Percentiles rank a stretch among this genome's conserved stretches.
Evolutionary conservation across 208 protist species (phyloP).

Genomic region (Trypanosoma brucei): DNA sequence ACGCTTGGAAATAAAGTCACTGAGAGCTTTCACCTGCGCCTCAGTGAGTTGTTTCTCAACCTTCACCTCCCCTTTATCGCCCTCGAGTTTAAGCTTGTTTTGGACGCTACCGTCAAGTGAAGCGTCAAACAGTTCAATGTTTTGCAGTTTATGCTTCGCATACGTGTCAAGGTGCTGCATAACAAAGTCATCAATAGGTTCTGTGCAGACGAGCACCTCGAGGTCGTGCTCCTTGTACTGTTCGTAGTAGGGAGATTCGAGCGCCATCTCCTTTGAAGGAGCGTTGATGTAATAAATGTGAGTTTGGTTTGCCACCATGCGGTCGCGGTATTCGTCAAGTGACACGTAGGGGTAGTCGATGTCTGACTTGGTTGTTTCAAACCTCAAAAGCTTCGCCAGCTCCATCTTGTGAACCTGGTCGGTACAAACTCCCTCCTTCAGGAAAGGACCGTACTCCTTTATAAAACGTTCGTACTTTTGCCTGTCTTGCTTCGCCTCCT

Average conservation of each 20-base stretch:
- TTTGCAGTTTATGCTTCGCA: constrained; percentile 92
- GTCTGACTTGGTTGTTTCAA: constrained; percentile 82
- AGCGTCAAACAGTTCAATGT: constrained; percentile 90
- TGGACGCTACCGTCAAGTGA: constrained; percentile 85
- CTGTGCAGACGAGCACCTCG: constrained; percentile 93
- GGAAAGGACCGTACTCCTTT: constrained; percentile 90
- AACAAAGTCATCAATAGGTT: constrained; percentile 95
- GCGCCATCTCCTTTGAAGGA: constrained; percentile 83
- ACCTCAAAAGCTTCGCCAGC: constrained; percentile 91
- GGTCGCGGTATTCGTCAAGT: constrained; percentile 94
- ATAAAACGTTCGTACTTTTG: constrained; percentile 92
- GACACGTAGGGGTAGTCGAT: constrained; percentile 79
- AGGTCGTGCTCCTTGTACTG: constrained; percentile 93
- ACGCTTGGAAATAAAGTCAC: constrained; percentile 85
- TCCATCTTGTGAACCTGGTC: constrained; percentile 94
- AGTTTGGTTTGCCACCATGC: constrained; percentile 93
- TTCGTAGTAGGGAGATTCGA: constrained; percentile 95
- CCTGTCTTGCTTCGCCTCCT: constrained; percentile 90
- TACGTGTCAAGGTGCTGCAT: constrained; percentile 93
- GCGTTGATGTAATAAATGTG: constrained; percentile 96
- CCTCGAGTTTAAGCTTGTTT: constrained; percentile 82
- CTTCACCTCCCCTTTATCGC: constrained; percentile 76
- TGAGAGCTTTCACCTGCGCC: constrained; percentile 77
- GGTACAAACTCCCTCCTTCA: constrained; percentile 96
- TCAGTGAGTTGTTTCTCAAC: constrained; percentile 88